A percentile compares a stretch with the other conserved stretches of the same genome.
phyloP scores from a whole-genome alignment of 208 protist species.

The Trichomonas tenax region DNA sequence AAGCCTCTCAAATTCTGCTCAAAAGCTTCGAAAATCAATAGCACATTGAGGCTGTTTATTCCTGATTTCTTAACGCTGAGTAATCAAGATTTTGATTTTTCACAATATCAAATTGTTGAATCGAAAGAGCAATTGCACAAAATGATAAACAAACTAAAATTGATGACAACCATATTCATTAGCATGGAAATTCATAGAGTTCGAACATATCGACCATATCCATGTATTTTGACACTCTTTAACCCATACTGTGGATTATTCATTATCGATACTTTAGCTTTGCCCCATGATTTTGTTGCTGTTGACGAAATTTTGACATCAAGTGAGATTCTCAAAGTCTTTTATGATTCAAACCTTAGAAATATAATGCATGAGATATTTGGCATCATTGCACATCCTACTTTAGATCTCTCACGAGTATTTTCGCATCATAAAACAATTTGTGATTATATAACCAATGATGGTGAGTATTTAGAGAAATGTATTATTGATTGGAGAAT shows the following conservation, averaged over 20 bases:
- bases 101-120: not conserved
- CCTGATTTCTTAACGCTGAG: not conserved
- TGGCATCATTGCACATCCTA: not conserved
- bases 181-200: not conserved
- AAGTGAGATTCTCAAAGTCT: not conserved
- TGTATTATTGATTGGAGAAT: not conserved
- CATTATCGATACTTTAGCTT: not conserved
- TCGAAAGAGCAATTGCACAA: not conserved
- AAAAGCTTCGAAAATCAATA: not conserved
- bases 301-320: not conserved
- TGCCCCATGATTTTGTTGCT: not conserved
- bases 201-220: not conserved
- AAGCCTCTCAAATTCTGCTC: not conserved
- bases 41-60: not conserved
- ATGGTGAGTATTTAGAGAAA: not conserved
- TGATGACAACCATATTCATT: not conserved
- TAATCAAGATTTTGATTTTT: not conserved
- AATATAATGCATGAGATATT: not conserved
- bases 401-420: not conserved
- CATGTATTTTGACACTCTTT: not conserved
- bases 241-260: not conserved
- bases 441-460: too few species aligned
- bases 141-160: not conserved
- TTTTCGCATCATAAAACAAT: too few species aligned
- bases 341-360: not conserved